Conservation (phyloP, 192 early-diverging fungal genomes). For the Backusella parvicylindrica region DNA sequence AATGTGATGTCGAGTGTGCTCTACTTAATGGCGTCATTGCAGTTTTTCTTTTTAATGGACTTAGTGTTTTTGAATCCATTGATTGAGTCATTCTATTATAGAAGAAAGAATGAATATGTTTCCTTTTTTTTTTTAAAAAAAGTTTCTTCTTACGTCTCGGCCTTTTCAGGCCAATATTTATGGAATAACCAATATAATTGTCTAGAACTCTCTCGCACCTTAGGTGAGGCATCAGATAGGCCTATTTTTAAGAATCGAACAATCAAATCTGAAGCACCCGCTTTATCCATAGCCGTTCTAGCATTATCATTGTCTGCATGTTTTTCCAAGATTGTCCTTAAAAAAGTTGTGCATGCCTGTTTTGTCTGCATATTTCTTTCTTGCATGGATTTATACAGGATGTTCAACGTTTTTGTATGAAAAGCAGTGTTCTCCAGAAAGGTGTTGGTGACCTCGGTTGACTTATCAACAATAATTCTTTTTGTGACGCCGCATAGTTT, state of each 20-base stretch:
- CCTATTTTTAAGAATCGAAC: constrained; percentile 31
- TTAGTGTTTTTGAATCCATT: neutral
- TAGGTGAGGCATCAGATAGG: constrained; percentile 33
- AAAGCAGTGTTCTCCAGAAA: constrained; percentile 30
- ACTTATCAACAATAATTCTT: constrained; percentile 24
- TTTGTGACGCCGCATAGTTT: constrained; percentile 22
- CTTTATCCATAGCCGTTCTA: constrained; percentile 26
- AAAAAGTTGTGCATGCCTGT: constrained; percentile 19
- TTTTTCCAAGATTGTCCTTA: constrained; percentile 18
- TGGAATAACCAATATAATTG: constrained; percentile 33
- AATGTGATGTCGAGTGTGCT: neutral
- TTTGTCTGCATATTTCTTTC: constrained; percentile 36
- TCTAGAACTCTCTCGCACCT: constrained; percentile 30
- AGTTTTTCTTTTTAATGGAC: neutral
- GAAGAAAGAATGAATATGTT: neutral
- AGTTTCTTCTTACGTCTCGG: constrained; percentile 33
- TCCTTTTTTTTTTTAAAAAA: neutral
- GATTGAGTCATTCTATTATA: neutral
- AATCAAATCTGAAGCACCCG: constrained; percentile 14
- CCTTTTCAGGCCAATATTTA: constrained; percentile 28
- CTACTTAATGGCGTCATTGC: neutral
- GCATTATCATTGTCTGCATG: constrained; percentile 16
- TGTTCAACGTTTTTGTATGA: constrained; percentile 23
- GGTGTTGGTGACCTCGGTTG: constrained; percentile 8
- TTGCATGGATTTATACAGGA: constrained; percentile 23